These are phyloP conservation scores for Chrysanthemum makinoi DNA, from an alignment of 129 eudicot species.

Conservation along the genomic window DNA sequence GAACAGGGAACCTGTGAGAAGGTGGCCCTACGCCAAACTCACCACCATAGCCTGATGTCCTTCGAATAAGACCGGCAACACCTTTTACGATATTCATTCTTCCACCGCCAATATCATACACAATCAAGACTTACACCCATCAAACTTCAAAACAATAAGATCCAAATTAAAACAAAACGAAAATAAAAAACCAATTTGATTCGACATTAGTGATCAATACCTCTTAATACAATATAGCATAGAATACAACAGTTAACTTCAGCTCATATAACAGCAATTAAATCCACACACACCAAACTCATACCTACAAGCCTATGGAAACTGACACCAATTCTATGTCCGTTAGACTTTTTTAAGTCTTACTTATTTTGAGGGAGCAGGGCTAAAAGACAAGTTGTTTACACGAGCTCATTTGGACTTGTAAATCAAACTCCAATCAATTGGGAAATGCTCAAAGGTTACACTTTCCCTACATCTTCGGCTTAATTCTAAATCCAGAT, in stretches of 20 bases:
- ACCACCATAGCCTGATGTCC: slow-evolving; percentile 66
- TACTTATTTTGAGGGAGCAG: too few species aligned
- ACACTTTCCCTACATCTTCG: too few species aligned
- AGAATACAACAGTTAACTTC: too few species aligned
- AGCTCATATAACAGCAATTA: slow-evolving; percentile 9
- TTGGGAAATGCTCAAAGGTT: too few species aligned
- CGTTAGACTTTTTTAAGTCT: too few species aligned
- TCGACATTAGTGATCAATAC: slow-evolving; percentile 11
- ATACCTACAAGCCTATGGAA: neutral
- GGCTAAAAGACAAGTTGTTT: too few species aligned
- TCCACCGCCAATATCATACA: slow-evolving; percentile 44
- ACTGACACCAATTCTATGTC: too few species aligned
- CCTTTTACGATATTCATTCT: slow-evolving; percentile 97
- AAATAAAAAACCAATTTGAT: neutral
- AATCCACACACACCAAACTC: neutral
- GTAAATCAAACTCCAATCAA: too few species aligned
- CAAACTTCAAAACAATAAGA: slow-evolving; percentile 41
- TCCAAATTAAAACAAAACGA: slow-evolving; percentile 23
- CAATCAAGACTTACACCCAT: slow-evolving; percentile 40
- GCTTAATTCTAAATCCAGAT: too few species aligned
- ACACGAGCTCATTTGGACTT: too few species aligned
- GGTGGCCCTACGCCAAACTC: slow-evolving; percentile 51
- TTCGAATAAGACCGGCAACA: slow-evolving; percentile 86
- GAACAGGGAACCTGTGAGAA: slow-evolving; percentile 60
- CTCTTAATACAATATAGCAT: too few species aligned